Conservation (phyloP, 23 red algal genomes). For the Porphyridium purpureum region DNA sequence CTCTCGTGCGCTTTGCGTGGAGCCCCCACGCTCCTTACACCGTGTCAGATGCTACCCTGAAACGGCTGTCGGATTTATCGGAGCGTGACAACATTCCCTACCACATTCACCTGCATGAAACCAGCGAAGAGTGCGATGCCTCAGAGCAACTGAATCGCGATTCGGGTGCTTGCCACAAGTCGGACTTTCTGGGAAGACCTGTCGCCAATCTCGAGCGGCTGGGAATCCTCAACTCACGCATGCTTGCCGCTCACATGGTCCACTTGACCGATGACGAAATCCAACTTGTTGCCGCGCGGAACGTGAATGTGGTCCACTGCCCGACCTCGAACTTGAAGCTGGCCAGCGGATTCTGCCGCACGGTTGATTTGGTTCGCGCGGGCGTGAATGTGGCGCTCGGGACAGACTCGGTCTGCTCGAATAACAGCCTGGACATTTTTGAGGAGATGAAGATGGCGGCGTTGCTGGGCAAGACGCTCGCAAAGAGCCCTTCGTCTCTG, state of each 20-base stretch:
- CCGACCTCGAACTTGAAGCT: slow-evolving; percentile 87
- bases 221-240: slow-evolving; percentile 27
- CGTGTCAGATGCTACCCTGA: slow-evolving; percentile 32
- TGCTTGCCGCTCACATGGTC: slow-evolving; percentile 74
- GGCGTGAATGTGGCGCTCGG: slow-evolving; percentile 90
- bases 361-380: slow-evolving; percentile 48
- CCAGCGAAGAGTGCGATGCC: slow-evolving; percentile 44
- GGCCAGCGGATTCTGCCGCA: slow-evolving; percentile 66
- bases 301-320: slow-evolving; percentile 70
- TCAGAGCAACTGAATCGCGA: slow-evolving; percentile 33
- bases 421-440: slow-evolving; percentile 79
- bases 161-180: slow-evolving; percentile 51
- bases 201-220: slow-evolving; percentile 57
- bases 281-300: slow-evolving; percentile 24
- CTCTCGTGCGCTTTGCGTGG: slow-evolving; percentile 51
- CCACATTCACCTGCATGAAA: slow-evolving; percentile 98
- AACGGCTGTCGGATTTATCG: slow-evolving; percentile 12
- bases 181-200: slow-evolving; percentile 39
- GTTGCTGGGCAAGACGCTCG: slow-evolving; percentile 39
- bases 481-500: slow-evolving; percentile 32
- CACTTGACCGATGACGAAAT: slow-evolving; percentile 72
- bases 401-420: slow-evolving; percentile 75
- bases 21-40: slow-evolving; percentile 95
- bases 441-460: slow-evolving; percentile 63
- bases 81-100: slow-evolving; percentile 15